These are phyloP conservation scores for Mrakia gelida DNA, from an alignment of 768 basidiomycete genomes.

Conservation along the genomic window DNA sequence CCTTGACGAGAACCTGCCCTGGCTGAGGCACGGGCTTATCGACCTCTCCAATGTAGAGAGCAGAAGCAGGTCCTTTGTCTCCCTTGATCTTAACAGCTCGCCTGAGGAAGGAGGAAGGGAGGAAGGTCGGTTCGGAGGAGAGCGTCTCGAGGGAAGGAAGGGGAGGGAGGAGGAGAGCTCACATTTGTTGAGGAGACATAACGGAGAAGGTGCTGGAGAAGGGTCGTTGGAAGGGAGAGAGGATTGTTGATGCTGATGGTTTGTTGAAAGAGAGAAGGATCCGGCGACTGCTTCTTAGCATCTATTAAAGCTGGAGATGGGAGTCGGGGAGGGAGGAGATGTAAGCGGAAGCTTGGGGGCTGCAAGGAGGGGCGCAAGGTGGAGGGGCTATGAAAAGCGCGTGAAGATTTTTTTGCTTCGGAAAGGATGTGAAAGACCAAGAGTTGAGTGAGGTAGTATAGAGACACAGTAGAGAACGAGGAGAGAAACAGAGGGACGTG, in stretches of 20 bases:
- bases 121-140: background rate
- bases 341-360: too few species aligned
- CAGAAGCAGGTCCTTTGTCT: constrained; percentile 68
- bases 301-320: background rate
- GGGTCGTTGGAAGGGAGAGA: background rate
- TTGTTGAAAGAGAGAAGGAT: background rate
- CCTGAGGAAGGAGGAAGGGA: constrained; percentile 49
- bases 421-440: too few species aligned
- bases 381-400: too few species aligned
- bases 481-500: too few species aligned
- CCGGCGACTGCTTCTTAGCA: too few species aligned
- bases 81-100: constrained; percentile 73
- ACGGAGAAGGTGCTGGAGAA: background rate
- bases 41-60: constrained; percentile 69
- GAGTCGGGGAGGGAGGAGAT: background rate
- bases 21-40: constrained; percentile 58
- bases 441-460: too few species aligned
- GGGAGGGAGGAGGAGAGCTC: background rate
- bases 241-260: background rate
- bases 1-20: constrained; percentile 76
- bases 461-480: too few species aligned
- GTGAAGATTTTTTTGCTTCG: too few species aligned
- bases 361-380: too few species aligned
- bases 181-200: background rate
- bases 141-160: background rate